phyloP scores from a whole-genome alignment of 345 rosid species.

The Sonneratia alba region DNA sequence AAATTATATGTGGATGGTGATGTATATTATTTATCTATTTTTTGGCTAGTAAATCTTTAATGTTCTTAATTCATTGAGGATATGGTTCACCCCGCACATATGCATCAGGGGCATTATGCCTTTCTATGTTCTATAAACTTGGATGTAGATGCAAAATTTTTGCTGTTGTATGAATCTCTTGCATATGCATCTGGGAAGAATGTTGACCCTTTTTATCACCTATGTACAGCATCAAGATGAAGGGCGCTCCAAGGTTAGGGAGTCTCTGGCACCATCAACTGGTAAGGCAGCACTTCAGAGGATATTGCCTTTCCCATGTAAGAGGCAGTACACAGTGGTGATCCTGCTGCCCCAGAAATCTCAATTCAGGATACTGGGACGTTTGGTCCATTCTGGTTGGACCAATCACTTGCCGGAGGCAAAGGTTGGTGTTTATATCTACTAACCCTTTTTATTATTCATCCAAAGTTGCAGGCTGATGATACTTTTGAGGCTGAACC shows the following conservation, averaged over 20 bases:
- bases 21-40: too few species aligned
- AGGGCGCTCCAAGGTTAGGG: conserved; percentile 59
- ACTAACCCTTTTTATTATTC: conserved; percentile 1
- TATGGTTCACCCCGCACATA: too few species aligned
- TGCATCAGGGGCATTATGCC: too few species aligned
- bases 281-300: conserved; percentile 54
- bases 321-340: conserved; percentile 64
- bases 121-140: too few species aligned
- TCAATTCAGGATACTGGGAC: conserved; percentile 33
- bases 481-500: neutral
- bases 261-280: conserved; percentile 42
- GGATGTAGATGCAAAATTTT: neutral
- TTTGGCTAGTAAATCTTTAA: too few species aligned
- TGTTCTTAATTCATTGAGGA: too few species aligned
- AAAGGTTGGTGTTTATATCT: conserved; percentile 41
- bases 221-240: conserved; percentile 54
- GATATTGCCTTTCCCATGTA: conserved; percentile 67
- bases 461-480: neutral
- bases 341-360: conserved; percentile 68
- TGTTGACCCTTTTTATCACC: neutral
- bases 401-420: conserved; percentile 26
- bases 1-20: too few species aligned
- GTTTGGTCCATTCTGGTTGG: conserved; percentile 25
- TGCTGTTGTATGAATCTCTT: neutral
- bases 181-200: neutral